Evolutionary conservation across 2,329 filamentous ascomycete species (phyloP).

Genomic region (Fusarium clavum): DNA sequence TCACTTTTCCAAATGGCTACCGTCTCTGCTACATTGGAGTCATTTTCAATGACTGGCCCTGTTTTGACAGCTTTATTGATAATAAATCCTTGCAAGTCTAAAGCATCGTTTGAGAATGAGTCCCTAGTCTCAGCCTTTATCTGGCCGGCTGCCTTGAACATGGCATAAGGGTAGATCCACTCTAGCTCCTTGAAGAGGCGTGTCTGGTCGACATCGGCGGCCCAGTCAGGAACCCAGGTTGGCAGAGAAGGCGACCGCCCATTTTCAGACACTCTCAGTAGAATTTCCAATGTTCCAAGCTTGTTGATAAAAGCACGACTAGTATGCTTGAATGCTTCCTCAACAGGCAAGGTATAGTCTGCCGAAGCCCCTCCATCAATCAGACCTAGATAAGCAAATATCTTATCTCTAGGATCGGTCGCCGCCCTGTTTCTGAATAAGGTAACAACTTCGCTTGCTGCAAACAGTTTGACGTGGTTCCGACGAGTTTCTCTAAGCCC

Average conservation of each 20-base stretch:
- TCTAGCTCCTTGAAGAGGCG: not conserved
- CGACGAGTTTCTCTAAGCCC: no score
- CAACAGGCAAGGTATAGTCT: not conserved
- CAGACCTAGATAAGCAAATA: not conserved
- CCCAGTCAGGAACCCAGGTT: not conserved
- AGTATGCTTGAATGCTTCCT: not conserved
- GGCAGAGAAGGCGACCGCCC: not conserved
- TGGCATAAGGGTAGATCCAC: not conserved
- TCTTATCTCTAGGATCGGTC: not conserved
- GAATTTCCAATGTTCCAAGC: not conserved
- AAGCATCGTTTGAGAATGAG: not conserved
- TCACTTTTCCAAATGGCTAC: not conserved
- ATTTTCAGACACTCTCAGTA: not conserved
- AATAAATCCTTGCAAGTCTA: not conserved
- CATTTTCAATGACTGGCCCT: no score
- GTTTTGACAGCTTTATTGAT: not conserved
- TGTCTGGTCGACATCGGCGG: not conserved
- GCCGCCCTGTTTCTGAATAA: not conserved
- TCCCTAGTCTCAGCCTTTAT: not conserved
- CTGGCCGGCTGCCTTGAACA: not conserved
- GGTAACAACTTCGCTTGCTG: not conserved
- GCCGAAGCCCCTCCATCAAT: rapidly evolving
- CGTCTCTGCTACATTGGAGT: no score
- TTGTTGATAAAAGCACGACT: not conserved
- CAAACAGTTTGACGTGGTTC: rapidly evolving